phyloP scores from a whole-genome alignment of 2,329 filamentous ascomycete species.

The Trichoderma sp. region DNA sequence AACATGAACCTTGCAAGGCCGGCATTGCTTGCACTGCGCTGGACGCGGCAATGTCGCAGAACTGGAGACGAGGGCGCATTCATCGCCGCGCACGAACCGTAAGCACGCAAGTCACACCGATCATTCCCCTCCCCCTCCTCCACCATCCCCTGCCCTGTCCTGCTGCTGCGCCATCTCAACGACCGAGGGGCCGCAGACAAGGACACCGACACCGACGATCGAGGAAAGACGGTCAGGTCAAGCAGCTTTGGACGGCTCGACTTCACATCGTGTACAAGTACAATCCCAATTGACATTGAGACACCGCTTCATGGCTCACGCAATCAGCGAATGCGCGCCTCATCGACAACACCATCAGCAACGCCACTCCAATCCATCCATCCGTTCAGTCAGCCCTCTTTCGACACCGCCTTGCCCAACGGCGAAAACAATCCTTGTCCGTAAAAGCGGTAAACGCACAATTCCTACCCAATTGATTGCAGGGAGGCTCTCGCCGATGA shows the following conservation, averaged over 20 bases:
- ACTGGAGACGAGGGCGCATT: neutral
- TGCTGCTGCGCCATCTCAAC: conserved; percentile 1
- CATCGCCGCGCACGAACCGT: conserved; percentile 16
- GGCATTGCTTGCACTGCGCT: neutral
- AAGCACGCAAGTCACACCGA: conserved; percentile 25
- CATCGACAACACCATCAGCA: conserved; percentile 14
- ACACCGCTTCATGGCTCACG: neutral
- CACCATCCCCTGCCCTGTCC: neutral
- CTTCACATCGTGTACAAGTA: too few species aligned
- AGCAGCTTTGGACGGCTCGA: neutral
- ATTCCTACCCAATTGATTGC: neutral
- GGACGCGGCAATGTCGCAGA: neutral
- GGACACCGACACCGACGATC: neutral
- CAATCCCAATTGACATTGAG: neutral
- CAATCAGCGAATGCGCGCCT: too few species aligned
- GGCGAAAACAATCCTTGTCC: conserved; percentile 13
- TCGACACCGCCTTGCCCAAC: conserved; percentile 15
- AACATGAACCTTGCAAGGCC: neutral
- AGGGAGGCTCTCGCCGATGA: too few species aligned
- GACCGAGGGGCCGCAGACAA: neutral
- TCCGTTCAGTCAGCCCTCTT: neutral
- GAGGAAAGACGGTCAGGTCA: neutral
- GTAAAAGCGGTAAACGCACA: conserved; percentile 22
- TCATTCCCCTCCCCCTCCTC: conserved; percentile 15
- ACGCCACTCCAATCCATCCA: neutral